Percentiles rank a stretch among this genome's conserved stretches.
phyloP scores from a whole-genome alignment of 163 green algal genomes.

The Chloromonas sp. region DNA sequence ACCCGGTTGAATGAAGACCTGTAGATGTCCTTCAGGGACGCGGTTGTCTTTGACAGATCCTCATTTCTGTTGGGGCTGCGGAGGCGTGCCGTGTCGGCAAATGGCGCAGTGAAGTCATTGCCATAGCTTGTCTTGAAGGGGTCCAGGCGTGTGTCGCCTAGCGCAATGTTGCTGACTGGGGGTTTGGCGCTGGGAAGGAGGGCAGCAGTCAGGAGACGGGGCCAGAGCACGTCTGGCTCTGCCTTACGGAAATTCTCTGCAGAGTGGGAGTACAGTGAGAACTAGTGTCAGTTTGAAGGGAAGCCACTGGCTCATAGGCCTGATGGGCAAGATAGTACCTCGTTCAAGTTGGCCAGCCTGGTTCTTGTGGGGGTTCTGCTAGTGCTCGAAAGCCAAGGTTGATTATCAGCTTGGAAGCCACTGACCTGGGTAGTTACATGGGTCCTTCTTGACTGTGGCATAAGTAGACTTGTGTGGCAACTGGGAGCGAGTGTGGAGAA shows the following conservation, averaged over 20 bases:
- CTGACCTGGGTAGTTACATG: slow-evolving; percentile 41
- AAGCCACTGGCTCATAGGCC: too few relatives aligned
- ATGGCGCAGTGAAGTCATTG: slow-evolving; percentile 26
- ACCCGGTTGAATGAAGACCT: slow-evolving; percentile 57
- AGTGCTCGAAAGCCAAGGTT: too few relatives aligned
- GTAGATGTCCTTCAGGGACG: slow-evolving; percentile 53
- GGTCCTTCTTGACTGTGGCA: slow-evolving; percentile 25
- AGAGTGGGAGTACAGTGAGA: too few relatives aligned
- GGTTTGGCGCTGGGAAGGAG: slow-evolving; percentile 53
- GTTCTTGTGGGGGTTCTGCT: too few relatives aligned
- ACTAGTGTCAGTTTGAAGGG: too few relatives aligned
- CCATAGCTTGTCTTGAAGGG: slow-evolving; percentile 55
- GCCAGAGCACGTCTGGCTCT: slow-evolving; percentile 55
- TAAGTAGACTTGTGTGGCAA: slow-evolving; percentile 15
- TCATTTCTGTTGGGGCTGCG: slow-evolving; percentile 64
- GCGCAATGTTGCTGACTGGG: slow-evolving; percentile 50
- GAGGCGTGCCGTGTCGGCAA: slow-evolving; percentile 19
- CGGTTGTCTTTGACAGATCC: slow-evolving; percentile 52
- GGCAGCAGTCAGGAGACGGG: slow-evolving; percentile 44
- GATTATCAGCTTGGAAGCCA: too few relatives aligned
- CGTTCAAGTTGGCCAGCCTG: too few relatives aligned
- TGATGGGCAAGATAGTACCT: too few relatives aligned
- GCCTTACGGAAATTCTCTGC: slow-evolving; percentile 41
- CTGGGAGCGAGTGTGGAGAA: slow-evolving; percentile 52
- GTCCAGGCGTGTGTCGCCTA: slow-evolving; percentile 54